phyloP scores from a whole-genome alignment of 2,329 filamentous ascomycete genomes.

The Madurella fahalii region DNA sequence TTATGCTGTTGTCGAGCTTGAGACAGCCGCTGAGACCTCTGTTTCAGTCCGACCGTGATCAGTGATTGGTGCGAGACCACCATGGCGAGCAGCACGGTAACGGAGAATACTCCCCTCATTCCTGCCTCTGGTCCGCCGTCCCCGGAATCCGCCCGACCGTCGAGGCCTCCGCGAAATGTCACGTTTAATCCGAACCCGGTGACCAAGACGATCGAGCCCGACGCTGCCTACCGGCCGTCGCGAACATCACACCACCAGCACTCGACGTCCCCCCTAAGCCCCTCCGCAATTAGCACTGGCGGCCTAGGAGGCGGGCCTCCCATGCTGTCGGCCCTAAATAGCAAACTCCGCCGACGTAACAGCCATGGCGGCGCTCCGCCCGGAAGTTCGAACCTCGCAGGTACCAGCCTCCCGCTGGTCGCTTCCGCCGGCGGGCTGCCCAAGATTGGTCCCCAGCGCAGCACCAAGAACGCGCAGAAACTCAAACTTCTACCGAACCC shows the following conservation, averaged over 20 bases:
- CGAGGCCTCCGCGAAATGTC: slow-evolving; percentile 58
- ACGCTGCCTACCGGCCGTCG: slow-evolving; percentile 31
- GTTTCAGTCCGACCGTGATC: neutral
- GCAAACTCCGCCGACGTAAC: slow-evolving; percentile 79
- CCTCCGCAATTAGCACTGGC: slow-evolving; percentile 41
- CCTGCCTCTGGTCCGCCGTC: slow-evolving; percentile 14
- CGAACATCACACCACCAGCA: slow-evolving; percentile 29
- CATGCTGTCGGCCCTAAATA: slow-evolving; percentile 78
- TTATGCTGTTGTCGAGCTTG: neutral
- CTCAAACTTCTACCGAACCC: slow-evolving; percentile 94
- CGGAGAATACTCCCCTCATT: slow-evolving; percentile 23
- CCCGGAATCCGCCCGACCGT: slow-evolving; percentile 22
- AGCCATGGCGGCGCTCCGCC: slow-evolving; percentile 64
- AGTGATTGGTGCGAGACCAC: neutral
- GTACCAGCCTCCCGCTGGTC: slow-evolving; percentile 27
- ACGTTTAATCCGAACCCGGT: slow-evolving; percentile 72
- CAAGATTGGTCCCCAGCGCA: slow-evolving; percentile 92
- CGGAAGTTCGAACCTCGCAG: slow-evolving; percentile 33
- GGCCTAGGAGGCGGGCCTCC: slow-evolving; percentile 43
- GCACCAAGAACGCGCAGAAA: slow-evolving; percentile 93
- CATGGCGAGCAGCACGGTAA: slow-evolving; percentile 16
- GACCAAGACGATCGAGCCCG: slow-evolving; percentile 56
- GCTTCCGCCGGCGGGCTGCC: slow-evolving; percentile 37
- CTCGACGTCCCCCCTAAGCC: slow-evolving; percentile 32
- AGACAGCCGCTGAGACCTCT: slow-evolving; percentile 4